Evolutionary conservation across 164 flowering plant species (phyloP).

Genomic region (Malania oleifera): DNA sequence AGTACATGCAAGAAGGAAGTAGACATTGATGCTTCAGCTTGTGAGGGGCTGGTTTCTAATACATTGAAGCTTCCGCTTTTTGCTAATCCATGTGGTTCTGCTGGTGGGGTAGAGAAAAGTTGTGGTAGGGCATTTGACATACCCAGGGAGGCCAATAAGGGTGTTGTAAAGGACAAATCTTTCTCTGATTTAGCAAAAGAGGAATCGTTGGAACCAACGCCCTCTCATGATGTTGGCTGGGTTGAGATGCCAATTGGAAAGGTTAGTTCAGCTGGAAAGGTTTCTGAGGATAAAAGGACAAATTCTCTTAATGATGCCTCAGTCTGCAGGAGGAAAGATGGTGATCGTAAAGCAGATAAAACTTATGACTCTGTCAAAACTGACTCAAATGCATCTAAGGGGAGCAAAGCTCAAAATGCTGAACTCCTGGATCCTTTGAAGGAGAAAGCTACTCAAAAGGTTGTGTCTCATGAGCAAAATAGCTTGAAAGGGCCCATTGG

Average conservation of each 20-base stretch:
- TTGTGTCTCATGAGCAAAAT: slow-evolving; percentile 16
- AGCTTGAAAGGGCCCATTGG: background rate
- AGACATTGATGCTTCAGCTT: slow-evolving; percentile 26
- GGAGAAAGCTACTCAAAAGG: slow-evolving; percentile 19
- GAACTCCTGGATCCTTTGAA: slow-evolving; percentile 17
- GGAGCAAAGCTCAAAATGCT: slow-evolving; percentile 12
- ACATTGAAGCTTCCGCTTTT: slow-evolving; percentile 52
- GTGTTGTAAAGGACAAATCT: slow-evolving; percentile 4
- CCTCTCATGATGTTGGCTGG: slow-evolving; percentile 10
- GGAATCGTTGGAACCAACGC: slow-evolving; percentile 11
- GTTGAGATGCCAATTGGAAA: slow-evolving; percentile 17
- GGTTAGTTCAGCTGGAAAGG: slow-evolving; percentile 17
- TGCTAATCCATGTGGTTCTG: slow-evolving; percentile 23
- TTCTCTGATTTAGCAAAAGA: slow-evolving; percentile 11
- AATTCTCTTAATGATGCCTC: slow-evolving; percentile 13
- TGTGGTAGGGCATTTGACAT: slow-evolving; percentile 6
- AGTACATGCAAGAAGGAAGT: slow-evolving; percentile 16
- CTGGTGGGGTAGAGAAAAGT: slow-evolving; percentile 13
- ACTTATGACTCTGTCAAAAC: slow-evolving; percentile 14
- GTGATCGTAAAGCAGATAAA: slow-evolving; percentile 16
- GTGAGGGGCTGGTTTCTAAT: slow-evolving; percentile 41
- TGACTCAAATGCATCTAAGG: slow-evolving; percentile 18
- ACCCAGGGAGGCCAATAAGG: slow-evolving; percentile 12
- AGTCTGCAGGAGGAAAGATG: slow-evolving; percentile 12
- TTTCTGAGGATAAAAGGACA: slow-evolving; percentile 18